Conservation (phyloP, 116 monocot genomes). For the Trichopus zeylanicus region DNA sequence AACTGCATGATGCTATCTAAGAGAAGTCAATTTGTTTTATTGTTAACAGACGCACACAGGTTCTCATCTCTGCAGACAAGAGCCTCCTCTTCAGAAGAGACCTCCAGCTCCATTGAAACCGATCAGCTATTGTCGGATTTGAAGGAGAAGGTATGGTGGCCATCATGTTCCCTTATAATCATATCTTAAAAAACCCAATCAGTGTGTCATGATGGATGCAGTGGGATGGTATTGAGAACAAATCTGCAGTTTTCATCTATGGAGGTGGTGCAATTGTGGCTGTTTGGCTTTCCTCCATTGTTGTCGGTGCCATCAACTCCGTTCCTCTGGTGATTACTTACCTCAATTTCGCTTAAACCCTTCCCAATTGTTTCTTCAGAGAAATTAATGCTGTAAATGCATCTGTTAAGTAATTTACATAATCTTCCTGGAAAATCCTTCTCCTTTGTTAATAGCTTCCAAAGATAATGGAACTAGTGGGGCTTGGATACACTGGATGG, state of each 20-base stretch:
- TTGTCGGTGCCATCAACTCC: slow-evolving; percentile 89
- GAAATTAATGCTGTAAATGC: too few relatives aligned
- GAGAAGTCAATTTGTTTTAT: neutral
- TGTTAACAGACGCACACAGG: slow-evolving; percentile 35
- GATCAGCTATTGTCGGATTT: slow-evolving; percentile 69
- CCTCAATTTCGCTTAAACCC: neutral
- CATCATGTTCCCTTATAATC: neutral
- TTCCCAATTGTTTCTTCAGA: too few relatives aligned
- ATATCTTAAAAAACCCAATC: neutral
- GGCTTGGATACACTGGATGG: slow-evolving; percentile 97
- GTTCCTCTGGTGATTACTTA: slow-evolving; percentile 55
- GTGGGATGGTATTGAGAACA: slow-evolving; percentile 95
- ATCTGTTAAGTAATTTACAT: neutral
- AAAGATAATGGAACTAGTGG: slow-evolving; percentile 87
- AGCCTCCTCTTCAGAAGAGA: slow-evolving; percentile 57
- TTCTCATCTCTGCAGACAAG: slow-evolving; percentile 33
- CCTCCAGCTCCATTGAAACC: slow-evolving; percentile 30
- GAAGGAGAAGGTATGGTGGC: slow-evolving; percentile 54
- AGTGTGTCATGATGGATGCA: slow-evolving; percentile 4
- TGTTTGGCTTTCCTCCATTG: slow-evolving; percentile 76
- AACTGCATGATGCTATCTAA: too few relatives aligned
- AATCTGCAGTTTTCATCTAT: slow-evolving; percentile 72
- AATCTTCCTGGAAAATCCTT: slow-evolving; percentile 3
- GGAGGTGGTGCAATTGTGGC: slow-evolving; percentile 88
- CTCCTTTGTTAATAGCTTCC: slow-evolving; percentile 52